Percentiles rank a stretch among this genome's conserved stretches.
phyloP scores from a whole-genome alignment of 164 flowering plant species.

The Aristolochia fimbriata region DNA sequence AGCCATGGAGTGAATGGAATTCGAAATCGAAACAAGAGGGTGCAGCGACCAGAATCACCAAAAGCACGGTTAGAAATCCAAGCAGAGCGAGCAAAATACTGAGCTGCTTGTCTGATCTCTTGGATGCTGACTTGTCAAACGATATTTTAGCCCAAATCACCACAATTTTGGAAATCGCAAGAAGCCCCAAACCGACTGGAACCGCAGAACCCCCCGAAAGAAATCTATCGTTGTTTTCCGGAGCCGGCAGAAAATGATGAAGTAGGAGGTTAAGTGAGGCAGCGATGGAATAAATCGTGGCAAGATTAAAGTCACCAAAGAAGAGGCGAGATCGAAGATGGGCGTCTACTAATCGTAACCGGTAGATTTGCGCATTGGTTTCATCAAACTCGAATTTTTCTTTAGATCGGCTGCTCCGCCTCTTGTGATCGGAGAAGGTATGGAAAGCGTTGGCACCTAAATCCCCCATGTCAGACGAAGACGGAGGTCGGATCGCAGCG shows the following conservation, averaged over 20 bases:
- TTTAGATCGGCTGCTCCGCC: slow-evolving; percentile 36
- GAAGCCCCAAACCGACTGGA: slow-evolving; percentile 40
- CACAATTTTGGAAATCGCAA: slow-evolving; percentile 26
- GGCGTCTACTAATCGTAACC: slow-evolving; percentile 53
- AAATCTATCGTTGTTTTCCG: slow-evolving; percentile 22
- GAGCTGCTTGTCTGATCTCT: slow-evolving; percentile 62
- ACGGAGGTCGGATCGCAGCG: slow-evolving; percentile 73
- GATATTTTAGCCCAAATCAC: slow-evolving; percentile 33
- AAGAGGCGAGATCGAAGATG: slow-evolving; percentile 55
- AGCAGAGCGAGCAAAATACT: slow-evolving; percentile 46
- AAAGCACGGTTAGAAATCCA: slow-evolving; percentile 42
- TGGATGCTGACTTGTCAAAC: slow-evolving; percentile 69
- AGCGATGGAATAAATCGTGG: slow-evolving; percentile 29
- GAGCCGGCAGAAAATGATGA: slow-evolving; percentile 23
- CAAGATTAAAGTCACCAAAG: slow-evolving; percentile 34
- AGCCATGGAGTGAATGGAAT: slow-evolving; percentile 43
- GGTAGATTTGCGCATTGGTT: slow-evolving; percentile 88
- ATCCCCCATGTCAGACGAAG: slow-evolving; percentile 2
- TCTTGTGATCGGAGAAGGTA: slow-evolving; percentile 17
- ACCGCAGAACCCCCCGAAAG: slow-evolving; percentile 37
- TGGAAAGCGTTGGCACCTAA: too few relatives aligned
- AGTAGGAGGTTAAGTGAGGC: slow-evolving; percentile 37
- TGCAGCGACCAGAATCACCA: slow-evolving; percentile 21
- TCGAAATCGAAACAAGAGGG: slow-evolving; percentile 41
- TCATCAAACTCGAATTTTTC: slow-evolving; percentile 78